Percentiles rank a stretch among this genome's conserved stretches.
These are phyloP conservation scores for Colletotrichum eleusines DNA, from an alignment of 2,329 filamentous ascomycete species.

Conservation along the genomic window DNA sequence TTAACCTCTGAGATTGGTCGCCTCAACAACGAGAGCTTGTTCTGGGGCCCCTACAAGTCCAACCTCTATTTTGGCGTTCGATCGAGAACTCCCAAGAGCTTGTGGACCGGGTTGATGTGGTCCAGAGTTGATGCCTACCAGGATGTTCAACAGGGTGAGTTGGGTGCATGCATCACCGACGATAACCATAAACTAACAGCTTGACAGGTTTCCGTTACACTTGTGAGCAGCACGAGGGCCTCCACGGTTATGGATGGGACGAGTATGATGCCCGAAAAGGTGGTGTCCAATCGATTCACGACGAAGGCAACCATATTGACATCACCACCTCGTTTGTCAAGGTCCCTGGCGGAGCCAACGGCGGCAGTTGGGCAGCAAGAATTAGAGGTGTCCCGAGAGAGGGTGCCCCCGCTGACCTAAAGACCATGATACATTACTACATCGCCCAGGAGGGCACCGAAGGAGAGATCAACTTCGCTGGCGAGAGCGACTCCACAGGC, in stretches of 20 bases:
- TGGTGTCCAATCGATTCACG: conserved; percentile 90
- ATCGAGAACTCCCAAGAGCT: conserved; percentile 82
- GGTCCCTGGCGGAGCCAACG: conserved; percentile 84
- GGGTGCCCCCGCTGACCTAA: conserved; percentile 74
- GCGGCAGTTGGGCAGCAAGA: conserved; percentile 91
- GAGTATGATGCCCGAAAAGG: conserved; percentile 92
- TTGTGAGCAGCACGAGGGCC: conserved; percentile 94
- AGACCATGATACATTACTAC: conserved; percentile 86
- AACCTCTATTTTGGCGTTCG: conserved; percentile 95
- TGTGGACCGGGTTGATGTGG: conserved; percentile 91
- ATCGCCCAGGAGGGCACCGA: conserved; percentile 82
- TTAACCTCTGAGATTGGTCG: conserved; percentile 63
- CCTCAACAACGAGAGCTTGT: conserved; percentile 81
- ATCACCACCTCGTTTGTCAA: conserved; percentile 96
- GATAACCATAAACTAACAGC: background rate
- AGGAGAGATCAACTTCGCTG: conserved; percentile 69
- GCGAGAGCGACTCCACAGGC: conserved; percentile 61
- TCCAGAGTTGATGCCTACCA: conserved; percentile 83
- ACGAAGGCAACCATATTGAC: conserved; percentile 88
- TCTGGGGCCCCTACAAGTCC: conserved; percentile 96
- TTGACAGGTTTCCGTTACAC: conserved; percentile 90
- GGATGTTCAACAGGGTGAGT: conserved; percentile 80
- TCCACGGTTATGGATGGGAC: conserved; percentile 97
- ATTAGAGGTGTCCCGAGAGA: conserved; percentile 84
- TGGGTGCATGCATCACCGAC: background rate